phyloP scores from a whole-genome alignment of 768 basidiomycete genomes.

The Russula brevipes region DNA sequence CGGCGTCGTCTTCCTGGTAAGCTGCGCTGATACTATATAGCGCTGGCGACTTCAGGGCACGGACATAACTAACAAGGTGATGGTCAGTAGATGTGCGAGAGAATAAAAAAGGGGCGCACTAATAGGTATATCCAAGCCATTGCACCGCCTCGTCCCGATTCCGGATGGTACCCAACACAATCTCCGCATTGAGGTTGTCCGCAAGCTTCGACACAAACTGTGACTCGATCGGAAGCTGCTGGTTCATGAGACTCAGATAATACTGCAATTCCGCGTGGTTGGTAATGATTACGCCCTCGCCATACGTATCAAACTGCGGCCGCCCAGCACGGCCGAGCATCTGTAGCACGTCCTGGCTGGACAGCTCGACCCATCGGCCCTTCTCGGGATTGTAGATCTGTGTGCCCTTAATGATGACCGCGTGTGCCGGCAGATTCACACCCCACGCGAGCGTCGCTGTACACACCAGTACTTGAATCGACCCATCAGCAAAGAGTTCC shows the following conservation, averaged over 20 bases:
- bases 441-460: slow-evolving; percentile 99
- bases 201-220: slow-evolving; percentile 90
- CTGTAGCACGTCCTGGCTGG: slow-evolving; percentile 93
- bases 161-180: slow-evolving; percentile 89
- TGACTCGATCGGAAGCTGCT: slow-evolving; percentile 95
- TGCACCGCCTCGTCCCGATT: slow-evolving; percentile 97
- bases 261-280: slow-evolving; percentile 97
- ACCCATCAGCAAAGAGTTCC: slow-evolving; percentile 88
- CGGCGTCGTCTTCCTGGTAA: slow-evolving; percentile 81
- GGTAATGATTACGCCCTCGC: slow-evolving; percentile 98
- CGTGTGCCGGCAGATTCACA: slow-evolving; percentile 96
- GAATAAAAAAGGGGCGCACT: slow-evolving; percentile 31
- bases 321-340: slow-evolving; percentile 98
- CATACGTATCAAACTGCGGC: slow-evolving; percentile 94
- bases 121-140: slow-evolving; percentile 93
- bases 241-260: slow-evolving; percentile 90
- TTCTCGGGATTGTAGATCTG: slow-evolving; percentile 99
- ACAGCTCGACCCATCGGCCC: slow-evolving; percentile 94
- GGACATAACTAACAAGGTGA: slow-evolving; percentile 64
- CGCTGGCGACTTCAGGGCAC: slow-evolving; percentile 85
- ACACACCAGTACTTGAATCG: slow-evolving; percentile 90
- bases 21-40: slow-evolving; percentile 86
- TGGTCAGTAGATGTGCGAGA: slow-evolving; percentile 24
- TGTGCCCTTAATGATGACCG: slow-evolving; percentile 99
- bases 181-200: slow-evolving; percentile 96